phyloP scores from a whole-genome alignment of 345 rosid species.

The Raphanus sativus region DNA sequence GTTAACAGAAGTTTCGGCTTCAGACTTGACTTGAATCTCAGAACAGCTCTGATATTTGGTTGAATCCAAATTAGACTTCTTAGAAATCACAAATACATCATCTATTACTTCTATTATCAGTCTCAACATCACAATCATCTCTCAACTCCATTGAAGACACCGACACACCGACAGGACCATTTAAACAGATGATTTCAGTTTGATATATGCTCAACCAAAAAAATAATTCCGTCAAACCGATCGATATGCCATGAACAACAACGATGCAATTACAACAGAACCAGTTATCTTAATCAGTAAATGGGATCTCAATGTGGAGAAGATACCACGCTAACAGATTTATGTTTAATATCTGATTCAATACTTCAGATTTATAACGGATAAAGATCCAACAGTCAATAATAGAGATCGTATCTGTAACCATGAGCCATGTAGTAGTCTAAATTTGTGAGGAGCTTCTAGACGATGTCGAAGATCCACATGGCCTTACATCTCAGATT shows the following conservation, averaged over 20 bases:
- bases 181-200: neutral
- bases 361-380: neutral
- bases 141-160: neutral
- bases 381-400: neutral
- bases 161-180: neutral
- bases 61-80: conserved; percentile 33
- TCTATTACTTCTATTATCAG: neutral
- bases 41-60: conserved; percentile 23
- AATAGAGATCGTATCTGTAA: neutral
- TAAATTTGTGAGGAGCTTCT: no score
- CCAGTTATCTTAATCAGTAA: no score
- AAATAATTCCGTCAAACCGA: neutral
- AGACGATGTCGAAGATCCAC: no score
- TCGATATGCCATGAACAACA: neutral
- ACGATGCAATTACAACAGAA: no score
- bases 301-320: no score
- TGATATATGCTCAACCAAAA: neutral
- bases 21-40: conserved; percentile 27
- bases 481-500: no score
- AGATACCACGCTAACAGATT: no score
- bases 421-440: no score
- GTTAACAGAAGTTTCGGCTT: conserved; percentile 29
- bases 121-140: neutral
- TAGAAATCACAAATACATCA: neutral
- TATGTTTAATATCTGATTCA: neutral